Percentiles rank a stretch among this genome's conserved stretches.
These are phyloP conservation scores for Nissolia schottii DNA, from an alignment of 306 rosid genomes.

Conservation along the genomic window DNA sequence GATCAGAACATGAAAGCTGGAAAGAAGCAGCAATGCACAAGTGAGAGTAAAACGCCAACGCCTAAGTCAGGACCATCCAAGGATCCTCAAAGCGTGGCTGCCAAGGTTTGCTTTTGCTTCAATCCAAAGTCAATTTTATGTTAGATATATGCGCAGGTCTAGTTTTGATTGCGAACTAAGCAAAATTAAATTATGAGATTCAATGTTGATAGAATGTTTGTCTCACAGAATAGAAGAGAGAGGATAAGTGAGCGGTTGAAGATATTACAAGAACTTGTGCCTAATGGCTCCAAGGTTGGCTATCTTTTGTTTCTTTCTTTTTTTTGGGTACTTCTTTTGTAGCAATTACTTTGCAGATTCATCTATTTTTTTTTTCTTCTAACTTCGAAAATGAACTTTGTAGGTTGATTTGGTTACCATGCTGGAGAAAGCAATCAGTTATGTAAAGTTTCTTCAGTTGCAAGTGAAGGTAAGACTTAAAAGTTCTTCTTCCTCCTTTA, in stretches of 20 bases:
- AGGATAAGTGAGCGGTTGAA: constrained; percentile 85
- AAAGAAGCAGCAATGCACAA: constrained; percentile 61
- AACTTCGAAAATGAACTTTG: neutral
- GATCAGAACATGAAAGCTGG: constrained; percentile 37
- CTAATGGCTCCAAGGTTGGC: constrained; percentile 81
- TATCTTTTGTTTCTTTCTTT: neutral
- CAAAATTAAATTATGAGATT: neutral
- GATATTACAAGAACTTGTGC: constrained; percentile 70
- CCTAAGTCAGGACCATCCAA: constrained; percentile 51
- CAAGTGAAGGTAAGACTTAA: constrained; percentile 70
- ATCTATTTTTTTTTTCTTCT: too few relatives aligned
- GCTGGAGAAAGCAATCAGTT: constrained; percentile 85
- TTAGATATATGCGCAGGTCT: neutral
- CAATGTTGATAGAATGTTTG: constrained; percentile 34
- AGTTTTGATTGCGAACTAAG: constrained; percentile 30
- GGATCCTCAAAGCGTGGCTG: constrained; percentile 91
- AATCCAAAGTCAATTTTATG: constrained; percentile 20
- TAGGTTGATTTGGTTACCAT: constrained; percentile 92
- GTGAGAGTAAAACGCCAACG: constrained; percentile 41
- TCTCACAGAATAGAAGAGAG: constrained; percentile 80
- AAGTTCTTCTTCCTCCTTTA: neutral
- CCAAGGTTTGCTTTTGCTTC: constrained; percentile 70
- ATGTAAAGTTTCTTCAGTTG: constrained; percentile 84
- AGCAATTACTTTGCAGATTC: neutral
- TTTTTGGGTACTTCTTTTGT: neutral